These are phyloP conservation scores for Marvania coccoides DNA, from an alignment of 139 green algal genomes.

Conservation along the genomic window DNA sequence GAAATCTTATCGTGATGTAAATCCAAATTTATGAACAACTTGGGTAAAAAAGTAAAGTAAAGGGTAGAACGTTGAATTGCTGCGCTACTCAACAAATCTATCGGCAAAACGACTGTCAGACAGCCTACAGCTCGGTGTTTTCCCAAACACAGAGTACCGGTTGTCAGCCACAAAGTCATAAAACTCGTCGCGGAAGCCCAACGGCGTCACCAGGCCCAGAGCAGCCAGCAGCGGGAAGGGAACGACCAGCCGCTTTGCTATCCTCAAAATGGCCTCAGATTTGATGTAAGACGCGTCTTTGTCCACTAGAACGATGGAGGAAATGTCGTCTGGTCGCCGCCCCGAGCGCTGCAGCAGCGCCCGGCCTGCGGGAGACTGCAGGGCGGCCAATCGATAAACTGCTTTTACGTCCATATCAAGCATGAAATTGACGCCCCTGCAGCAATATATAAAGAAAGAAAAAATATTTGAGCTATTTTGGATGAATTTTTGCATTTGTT, in stretches of 20 bases:
- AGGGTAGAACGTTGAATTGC: neutral
- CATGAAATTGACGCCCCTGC: constrained; percentile 73
- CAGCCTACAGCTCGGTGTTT: constrained; percentile 41
- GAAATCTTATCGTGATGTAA: too few relatives aligned
- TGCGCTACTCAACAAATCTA: constrained; percentile 1
- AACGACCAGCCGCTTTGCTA: constrained; percentile 35
- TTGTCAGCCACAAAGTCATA: constrained; percentile 57
- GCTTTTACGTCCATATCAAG: constrained; percentile 52
- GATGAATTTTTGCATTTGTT: neutral
- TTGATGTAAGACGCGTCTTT: constrained; percentile 30
- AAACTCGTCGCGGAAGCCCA: constrained; percentile 34
- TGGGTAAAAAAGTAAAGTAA: too few relatives aligned
- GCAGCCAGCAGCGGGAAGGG: constrained; percentile 48
- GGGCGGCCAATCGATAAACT: constrained; percentile 55
- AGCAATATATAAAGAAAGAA: constrained; percentile 44
- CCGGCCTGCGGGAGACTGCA: constrained; percentile 60
- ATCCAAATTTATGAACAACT: too few relatives aligned
- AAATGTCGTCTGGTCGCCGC: constrained; percentile 64
- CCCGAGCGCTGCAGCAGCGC: constrained; percentile 55
- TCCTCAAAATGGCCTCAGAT: constrained; percentile 55
- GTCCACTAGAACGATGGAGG: constrained; percentile 76
- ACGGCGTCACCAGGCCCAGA: constrained; percentile 30
- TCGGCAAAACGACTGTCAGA: constrained; percentile 15
- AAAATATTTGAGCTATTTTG: neutral
- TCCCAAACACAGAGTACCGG: constrained; percentile 59